These are phyloP conservation scores for Fusarium ramigenum DNA, from an alignment of 2,329 filamentous ascomycete genomes.

Conservation along the genomic window DNA sequence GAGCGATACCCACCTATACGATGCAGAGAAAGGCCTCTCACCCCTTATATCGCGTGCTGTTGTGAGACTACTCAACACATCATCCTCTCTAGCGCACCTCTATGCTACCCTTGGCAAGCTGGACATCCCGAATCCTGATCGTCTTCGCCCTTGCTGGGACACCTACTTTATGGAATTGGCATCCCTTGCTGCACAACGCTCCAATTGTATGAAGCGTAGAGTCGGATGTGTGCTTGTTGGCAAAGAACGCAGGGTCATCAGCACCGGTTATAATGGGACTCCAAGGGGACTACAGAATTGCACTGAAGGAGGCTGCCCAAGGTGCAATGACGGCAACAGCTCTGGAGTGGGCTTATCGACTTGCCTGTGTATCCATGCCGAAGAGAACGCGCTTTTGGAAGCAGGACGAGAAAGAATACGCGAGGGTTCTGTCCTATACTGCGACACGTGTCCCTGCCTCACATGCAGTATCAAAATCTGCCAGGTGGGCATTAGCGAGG, in stretches of 20 bases:
- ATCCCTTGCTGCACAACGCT: slow-evolving; percentile 85
- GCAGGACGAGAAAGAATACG: slow-evolving; percentile 90
- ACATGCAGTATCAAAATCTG: slow-evolving; percentile 99
- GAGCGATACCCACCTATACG: slow-evolving; percentile 82
- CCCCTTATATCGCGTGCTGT: slow-evolving; percentile 83
- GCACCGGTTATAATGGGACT: slow-evolving; percentile 98
- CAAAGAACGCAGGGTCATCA: slow-evolving; percentile 84
- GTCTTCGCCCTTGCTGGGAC: slow-evolving; percentile 92
- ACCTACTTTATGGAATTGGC: slow-evolving; percentile 99
- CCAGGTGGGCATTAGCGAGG: slow-evolving; percentile 94
- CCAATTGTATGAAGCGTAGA: slow-evolving; percentile 97
- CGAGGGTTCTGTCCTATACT: slow-evolving; percentile 85
- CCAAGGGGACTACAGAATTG: slow-evolving; percentile 89
- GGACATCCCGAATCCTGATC: slow-evolving; percentile 79
- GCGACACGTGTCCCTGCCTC: slow-evolving; percentile 94
- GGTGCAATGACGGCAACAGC: slow-evolving; percentile 81
- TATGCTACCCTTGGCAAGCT: slow-evolving; percentile 77
- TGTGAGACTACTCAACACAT: slow-evolving; percentile 87
- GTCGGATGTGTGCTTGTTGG: slow-evolving; percentile 92
- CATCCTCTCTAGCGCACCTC: slow-evolving; percentile 74
- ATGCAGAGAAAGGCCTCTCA: slow-evolving; percentile 69
- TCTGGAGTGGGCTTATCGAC: slow-evolving; percentile 80
- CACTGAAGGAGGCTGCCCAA: slow-evolving; percentile 86
- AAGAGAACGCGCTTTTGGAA: slow-evolving; percentile 96
- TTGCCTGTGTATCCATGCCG: slow-evolving; percentile 95